Evolutionary conservation across 202 grass and related monocot species (phyloP).

Genomic region (Cymbopogon flexuosus): DNA sequence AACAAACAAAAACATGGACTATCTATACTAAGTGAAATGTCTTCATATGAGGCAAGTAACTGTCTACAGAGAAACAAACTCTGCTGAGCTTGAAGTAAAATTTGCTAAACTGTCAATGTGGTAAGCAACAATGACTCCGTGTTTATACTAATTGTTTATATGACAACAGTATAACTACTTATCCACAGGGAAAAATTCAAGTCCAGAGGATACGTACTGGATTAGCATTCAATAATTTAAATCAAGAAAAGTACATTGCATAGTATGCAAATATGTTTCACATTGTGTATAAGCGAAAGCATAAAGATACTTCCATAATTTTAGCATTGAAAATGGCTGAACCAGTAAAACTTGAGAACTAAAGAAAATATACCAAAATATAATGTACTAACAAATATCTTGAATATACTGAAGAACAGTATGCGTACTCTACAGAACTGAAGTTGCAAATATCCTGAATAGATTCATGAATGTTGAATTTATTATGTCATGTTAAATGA

Average conservation of each 20-base stretch:
- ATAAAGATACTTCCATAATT: not conserved
- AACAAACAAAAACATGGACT: not conserved
- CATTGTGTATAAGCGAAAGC: not conserved
- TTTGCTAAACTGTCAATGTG: not conserved
- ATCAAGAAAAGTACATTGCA: not conserved
- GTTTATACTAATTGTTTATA: not conserved
- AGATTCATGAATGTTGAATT: not conserved
- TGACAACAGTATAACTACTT: not conserved
- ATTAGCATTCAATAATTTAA: not conserved
- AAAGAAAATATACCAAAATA: not conserved
- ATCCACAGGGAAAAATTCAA: not conserved
- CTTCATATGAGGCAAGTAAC: not conserved
- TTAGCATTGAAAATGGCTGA: not conserved
- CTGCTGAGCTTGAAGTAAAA: not conserved
- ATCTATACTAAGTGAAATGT: too few species aligned
- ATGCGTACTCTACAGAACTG: not conserved
- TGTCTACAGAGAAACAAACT: conserved; percentile 10
- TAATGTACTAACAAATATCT: not conserved
- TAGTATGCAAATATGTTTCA: not conserved
- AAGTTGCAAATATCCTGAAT: not conserved
- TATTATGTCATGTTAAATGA: not conserved
- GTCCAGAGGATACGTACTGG: not conserved
- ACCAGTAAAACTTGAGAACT: not conserved
- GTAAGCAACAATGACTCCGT: not conserved
- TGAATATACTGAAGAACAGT: not conserved